phyloP scores from a whole-genome alignment of 148 eudicot species.

The Vaccinium darrowii region DNA sequence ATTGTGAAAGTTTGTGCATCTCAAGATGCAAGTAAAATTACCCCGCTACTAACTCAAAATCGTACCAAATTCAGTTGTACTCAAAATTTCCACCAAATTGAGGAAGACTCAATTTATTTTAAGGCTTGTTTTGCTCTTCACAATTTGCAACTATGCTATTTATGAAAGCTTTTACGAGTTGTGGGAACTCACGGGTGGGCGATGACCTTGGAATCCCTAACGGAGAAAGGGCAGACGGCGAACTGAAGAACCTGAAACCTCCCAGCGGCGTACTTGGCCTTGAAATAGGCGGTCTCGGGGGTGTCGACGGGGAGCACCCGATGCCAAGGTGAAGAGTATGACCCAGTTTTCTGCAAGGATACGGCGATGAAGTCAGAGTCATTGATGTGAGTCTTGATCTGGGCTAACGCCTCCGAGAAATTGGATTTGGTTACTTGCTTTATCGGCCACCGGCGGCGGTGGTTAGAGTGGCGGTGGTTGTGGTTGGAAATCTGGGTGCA shows the following conservation, averaged over 20 bases:
- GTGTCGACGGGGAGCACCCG: constrained; percentile 62
- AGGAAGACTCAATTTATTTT: too few relatives aligned
- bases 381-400: constrained; percentile 41
- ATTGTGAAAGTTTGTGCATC: too few relatives aligned
- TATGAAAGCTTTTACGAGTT: not conserved
- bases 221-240: constrained; percentile 77
- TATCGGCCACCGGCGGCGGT: constrained; percentile 39
- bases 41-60: too few relatives aligned
- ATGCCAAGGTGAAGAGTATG: constrained; percentile 80
- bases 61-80: too few relatives aligned
- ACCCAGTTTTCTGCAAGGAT: constrained; percentile 72
- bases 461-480: constrained; percentile 4
- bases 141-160: too few relatives aligned
- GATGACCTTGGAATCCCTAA: constrained; percentile 55
- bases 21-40: too few relatives aligned
- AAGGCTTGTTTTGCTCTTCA: too few relatives aligned
- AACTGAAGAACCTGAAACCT: constrained; percentile 78
- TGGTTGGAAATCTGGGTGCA: constrained; percentile 23
- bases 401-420: constrained; percentile 46
- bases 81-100: too few relatives aligned
- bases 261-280: constrained; percentile 71
- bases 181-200: constrained; percentile 66
- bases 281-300: constrained; percentile 59
- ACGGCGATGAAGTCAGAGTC: constrained; percentile 71
- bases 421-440: constrained; percentile 79